These are phyloP conservation scores for Apophysomyces ossiformis DNA, from an alignment of 371 early-diverging fungal genomes.

Conservation along the genomic window DNA sequence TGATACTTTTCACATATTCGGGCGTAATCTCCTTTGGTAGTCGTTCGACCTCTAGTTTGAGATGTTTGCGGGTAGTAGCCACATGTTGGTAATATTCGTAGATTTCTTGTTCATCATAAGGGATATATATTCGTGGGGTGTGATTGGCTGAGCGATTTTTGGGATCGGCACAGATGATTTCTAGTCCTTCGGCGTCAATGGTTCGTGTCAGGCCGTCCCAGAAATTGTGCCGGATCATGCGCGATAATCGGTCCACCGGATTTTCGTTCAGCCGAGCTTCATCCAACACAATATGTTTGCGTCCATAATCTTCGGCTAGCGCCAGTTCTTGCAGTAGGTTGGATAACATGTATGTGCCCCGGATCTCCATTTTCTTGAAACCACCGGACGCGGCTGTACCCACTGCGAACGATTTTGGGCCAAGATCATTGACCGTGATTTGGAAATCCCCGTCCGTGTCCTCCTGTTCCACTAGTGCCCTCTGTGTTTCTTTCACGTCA, in stretches of 20 bases:
- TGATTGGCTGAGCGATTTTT: conserved; percentile 83
- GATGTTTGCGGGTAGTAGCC: conserved; percentile 62
- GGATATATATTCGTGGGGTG: conserved; percentile 84
- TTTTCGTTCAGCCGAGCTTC: conserved; percentile 87
- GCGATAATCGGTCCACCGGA: conserved; percentile 83
- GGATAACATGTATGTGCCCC: conserved; percentile 93
- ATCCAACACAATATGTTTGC: conserved; percentile 80
- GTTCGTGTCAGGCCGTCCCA: conserved; percentile 92
- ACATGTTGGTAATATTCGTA: conserved; percentile 78
- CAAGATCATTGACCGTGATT: conserved; percentile 88
- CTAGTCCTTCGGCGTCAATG: conserved; percentile 89
- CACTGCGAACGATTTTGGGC: conserved; percentile 85
- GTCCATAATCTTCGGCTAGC: conserved; percentile 80
- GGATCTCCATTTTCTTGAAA: conserved; percentile 80
- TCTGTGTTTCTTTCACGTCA: conserved; percentile 79
- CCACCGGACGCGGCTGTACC: conserved; percentile 86
- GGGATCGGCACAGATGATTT: conserved; percentile 85
- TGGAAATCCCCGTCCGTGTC: conserved; percentile 92
- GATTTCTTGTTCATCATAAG: conserved; percentile 75
- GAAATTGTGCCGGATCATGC: conserved; percentile 90
- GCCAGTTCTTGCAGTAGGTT: conserved; percentile 93
- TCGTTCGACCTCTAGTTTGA: conserved; percentile 77
- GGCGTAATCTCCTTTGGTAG: conserved; percentile 87
- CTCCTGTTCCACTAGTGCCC: conserved; percentile 81
- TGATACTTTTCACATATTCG: conserved; percentile 84